Base-by-base conservation (phyloP, 371 early-diverging fungal genomes). In the Apophysomyces sp. region DNA sequence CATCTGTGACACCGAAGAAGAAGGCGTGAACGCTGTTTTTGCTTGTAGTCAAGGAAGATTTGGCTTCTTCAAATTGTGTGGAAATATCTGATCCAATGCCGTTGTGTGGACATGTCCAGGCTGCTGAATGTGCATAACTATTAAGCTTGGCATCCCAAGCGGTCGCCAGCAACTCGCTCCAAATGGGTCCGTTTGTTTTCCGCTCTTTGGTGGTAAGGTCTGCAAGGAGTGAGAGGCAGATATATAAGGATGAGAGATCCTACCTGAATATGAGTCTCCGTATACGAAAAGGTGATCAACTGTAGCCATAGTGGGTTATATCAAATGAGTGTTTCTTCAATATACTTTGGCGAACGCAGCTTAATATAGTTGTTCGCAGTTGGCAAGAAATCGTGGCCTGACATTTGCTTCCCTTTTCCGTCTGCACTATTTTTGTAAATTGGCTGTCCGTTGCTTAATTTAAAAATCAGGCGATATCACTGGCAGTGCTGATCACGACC, bases 301-400 rank as follows among this genome's bases (percentile, higher is more conserved):
- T 44, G 16, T 11, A 95, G 49, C 49, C 62, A 89, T 96, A 24
- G 90, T 92, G 65, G 87, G 88, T 61, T 95, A 91, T 65, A 90
- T 93, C 30, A 51, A 29, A 32, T 12, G 32, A 32, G 26, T n/a
- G 12, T 18, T 16, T 0, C 49, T 26, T 8, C 11, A 37, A 11
- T 44, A 44, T 21, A 18, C 9, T 9, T 9, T 21, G 21, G 9
- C 4, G 21, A 18, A 9, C 21, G n/a, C 9, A 21, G 49, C 49
- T 44, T 18, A 44, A 44, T 18, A 44, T 44, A 44, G 49, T 44
- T 21, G 49, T 44, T 21, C 21, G 21, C 21, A 21, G 21, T 21
- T 44, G 11, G 8, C 21, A 21, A 44, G 9, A 21, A 44, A 18
- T n/a, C 21, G 49, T 44, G 49, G 49, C 49, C 49, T 44, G 49